Base-by-base conservation (phyloP, 1,139 yeast genomes). In the Kurtzmaniella quercitrusa region DNA sequence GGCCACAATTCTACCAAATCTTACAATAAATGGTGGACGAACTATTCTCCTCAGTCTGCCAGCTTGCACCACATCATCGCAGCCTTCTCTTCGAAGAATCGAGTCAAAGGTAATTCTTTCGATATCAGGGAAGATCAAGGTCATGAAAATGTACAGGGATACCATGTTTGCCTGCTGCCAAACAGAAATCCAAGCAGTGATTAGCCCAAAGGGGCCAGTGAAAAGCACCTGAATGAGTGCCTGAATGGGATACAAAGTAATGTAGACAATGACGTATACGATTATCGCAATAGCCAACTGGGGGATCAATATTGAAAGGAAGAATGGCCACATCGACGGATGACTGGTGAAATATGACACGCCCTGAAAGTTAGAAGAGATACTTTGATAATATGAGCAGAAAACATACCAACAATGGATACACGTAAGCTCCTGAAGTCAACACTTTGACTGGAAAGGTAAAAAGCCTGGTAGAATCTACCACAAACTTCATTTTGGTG, bases 31-130 rank as follows among this genome's bases (percentile, higher is more conserved):
- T 6, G 61, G 78, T 39, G 57, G 71, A 6, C 69, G 62, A 23
- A 58, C 62, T 9, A 65, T 59, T 33, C 73, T 65, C 16, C 73
- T 65, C 25, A 77, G 54, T 45, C 70, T 70, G 12, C 75, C 75
- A 41, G 68, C 58, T 27, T 79, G 58, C 1, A 81, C 78, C 19
- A 78, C 59, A 46, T 75, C 75, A 46, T 75, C 76, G 23, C 70
- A 57, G 33, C 75, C 75, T 50, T 82, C 79, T 42, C 66, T 62
- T 34, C 72, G 63, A 41, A 85, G 54, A 0, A 83, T 75, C 8
- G 72, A 69, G 52, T 85, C 91, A 57, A 84, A 85, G 1, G 82
- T 66, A 34, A 67, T 59, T 24, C 66, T 66, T 46, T 82, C 73
- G 5, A 86, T 79, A 10, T 70, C 68, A 0, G 89, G 86, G 56